Conservation (phyloP, 306 rosid genomes). For the Fagus sylvatica region DNA sequence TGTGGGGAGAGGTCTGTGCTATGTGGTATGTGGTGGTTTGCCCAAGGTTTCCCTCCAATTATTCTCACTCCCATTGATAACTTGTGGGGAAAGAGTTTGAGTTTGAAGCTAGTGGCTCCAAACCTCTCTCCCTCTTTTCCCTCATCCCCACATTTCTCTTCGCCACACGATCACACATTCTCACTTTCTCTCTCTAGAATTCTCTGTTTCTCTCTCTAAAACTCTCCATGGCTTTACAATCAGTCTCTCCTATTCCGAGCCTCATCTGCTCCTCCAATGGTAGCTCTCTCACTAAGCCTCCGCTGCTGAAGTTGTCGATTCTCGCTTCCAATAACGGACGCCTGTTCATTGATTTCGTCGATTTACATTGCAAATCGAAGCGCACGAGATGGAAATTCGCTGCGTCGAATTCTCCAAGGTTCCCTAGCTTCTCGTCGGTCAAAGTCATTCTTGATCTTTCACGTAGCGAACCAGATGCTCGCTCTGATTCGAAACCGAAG, state of each 20-base stretch:
- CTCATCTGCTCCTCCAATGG: conserved; percentile 42
- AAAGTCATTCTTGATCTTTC: conserved; percentile 60
- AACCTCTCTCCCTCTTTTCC: no score
- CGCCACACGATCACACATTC: no score
- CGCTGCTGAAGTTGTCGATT: conserved; percentile 36
- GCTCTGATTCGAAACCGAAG: no score
- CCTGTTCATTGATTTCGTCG: conserved; percentile 55
- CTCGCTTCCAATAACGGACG: conserved; percentile 33
- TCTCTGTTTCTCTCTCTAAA: no score
- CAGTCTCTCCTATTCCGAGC: conserved; percentile 51
- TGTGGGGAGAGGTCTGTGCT: no score
- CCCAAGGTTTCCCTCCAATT: no score
- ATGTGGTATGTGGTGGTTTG: no score
- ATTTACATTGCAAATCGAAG: conserved; percentile 44
- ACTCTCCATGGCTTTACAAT: conserved; percentile 71
- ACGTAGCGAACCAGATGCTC: no score
- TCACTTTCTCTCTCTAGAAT: no score
- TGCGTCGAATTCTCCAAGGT: conserved; percentile 18
- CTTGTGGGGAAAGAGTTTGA: no score
- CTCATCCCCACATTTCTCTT: no score
- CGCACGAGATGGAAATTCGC: conserved; percentile 42
- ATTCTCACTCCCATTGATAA: no score
- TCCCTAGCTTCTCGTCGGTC: conserved; percentile 39
- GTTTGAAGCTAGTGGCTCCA: conserved; percentile 44
- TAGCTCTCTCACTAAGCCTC: conserved; percentile 27